These are phyloP conservation scores for Salvia hispanica DNA, from an alignment of 257 asterid genomes.

Conservation along the genomic window DNA sequence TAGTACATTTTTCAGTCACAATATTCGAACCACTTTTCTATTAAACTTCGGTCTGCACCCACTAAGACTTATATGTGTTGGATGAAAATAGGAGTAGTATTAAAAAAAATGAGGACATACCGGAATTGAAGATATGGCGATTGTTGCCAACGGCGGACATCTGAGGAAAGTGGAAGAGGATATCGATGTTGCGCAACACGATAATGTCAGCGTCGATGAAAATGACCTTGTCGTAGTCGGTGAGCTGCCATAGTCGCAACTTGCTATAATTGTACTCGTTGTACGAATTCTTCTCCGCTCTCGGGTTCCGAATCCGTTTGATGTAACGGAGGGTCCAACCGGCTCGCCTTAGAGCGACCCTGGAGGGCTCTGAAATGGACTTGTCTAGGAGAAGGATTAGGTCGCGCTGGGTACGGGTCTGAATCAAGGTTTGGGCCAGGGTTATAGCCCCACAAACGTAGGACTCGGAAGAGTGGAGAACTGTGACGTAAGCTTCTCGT, in stretches of 20 bases:
- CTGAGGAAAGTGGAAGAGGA: slow-evolving; percentile 73
- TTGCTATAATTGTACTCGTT: slow-evolving; percentile 90
- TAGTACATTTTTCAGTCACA: too few relatives aligned
- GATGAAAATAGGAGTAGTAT: too few relatives aligned
- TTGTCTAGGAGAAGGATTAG: slow-evolving; percentile 74
- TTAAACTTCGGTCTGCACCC: too few relatives aligned
- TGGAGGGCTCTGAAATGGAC: slow-evolving; percentile 51
- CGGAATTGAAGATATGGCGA: slow-evolving; percentile 72
- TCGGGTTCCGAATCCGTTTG: slow-evolving; percentile 73
- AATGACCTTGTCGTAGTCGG: slow-evolving; percentile 65
- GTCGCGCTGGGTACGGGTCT: slow-evolving; percentile 58
- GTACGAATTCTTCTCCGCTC: slow-evolving; percentile 62
- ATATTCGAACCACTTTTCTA: too few relatives aligned
- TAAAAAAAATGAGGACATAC: slow-evolving; percentile 18
- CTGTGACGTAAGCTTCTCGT: slow-evolving; percentile 76
- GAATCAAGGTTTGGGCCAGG: slow-evolving; percentile 72
- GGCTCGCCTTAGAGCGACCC: slow-evolving; percentile 56
- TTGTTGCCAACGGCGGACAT: slow-evolving; percentile 82
- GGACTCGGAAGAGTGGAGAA: slow-evolving; percentile 70
- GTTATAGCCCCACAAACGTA: slow-evolving; percentile 85
- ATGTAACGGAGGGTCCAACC: slow-evolving; percentile 78
- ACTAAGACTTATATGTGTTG: too few relatives aligned
- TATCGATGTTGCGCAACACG: slow-evolving; percentile 61
- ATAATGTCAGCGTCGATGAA: slow-evolving; percentile 83
- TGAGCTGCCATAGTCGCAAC: slow-evolving; percentile 82